Evolutionary conservation across 257 asterid species (phyloP).

Genomic region (Petrea volubilis): DNA sequence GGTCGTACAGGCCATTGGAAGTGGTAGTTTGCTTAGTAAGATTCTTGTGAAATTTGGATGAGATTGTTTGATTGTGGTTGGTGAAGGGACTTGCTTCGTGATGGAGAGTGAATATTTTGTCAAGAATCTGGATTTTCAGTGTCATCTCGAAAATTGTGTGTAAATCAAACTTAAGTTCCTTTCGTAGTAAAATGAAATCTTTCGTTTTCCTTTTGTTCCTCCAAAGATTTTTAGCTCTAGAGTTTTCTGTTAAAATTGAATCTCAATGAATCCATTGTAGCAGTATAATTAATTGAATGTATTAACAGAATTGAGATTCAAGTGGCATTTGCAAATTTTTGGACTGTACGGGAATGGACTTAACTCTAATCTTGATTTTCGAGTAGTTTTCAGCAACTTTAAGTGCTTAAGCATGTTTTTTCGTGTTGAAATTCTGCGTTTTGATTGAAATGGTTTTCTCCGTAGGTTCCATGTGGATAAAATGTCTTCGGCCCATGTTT

Average conservation of each 20-base stretch:
- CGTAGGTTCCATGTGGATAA: constrained; percentile 78
- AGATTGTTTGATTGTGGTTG: not conserved
- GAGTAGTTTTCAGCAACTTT: no score
- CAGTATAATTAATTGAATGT: not conserved
- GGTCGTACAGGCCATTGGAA: no score
- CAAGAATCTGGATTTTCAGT: not conserved
- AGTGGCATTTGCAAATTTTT: not conserved
- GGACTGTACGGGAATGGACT: not conserved
- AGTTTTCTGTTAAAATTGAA: not conserved
- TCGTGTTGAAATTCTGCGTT: not conserved
- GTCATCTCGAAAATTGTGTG: not conserved
- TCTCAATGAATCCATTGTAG: not conserved
- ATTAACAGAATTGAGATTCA: not conserved
- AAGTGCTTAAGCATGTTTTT: not conserved
- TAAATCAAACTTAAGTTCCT: not conserved
- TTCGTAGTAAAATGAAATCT: no score
- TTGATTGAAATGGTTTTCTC: constrained; percentile 16
- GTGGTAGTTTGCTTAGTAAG: not conserved
- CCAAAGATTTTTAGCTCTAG: not conserved
- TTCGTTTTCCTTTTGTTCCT: not conserved
- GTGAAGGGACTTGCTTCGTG: not conserved
- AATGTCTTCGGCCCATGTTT: constrained; percentile 85
- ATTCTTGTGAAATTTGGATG: no score
- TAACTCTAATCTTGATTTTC: not conserved
- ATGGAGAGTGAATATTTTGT: not conserved